Evolutionary conservation across 2,329 filamentous ascomycete species (phyloP), one percentile per base, ranked within the genome.

Genomic region (Sporothrix inflata): DNA sequence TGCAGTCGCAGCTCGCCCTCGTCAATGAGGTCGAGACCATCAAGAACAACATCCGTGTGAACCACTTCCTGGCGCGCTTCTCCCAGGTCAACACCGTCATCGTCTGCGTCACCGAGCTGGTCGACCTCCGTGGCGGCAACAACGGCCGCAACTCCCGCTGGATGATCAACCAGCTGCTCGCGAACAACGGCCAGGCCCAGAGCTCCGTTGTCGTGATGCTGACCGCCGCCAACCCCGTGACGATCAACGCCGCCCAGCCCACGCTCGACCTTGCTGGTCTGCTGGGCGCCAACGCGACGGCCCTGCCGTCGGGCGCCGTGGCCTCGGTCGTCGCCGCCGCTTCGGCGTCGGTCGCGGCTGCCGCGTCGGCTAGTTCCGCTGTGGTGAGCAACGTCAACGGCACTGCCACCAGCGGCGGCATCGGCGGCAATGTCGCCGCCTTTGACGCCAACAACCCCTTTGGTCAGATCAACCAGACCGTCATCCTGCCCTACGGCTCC

Each of bases 31-130:
- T 83, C 53, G 79, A 83, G 74, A 79, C 78, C 27, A 80, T 83
- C 77, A 83, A 83, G 79, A 80, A 83, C 73, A 83, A 82, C 74
- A 83, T 82, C 73, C 80, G 81, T 11, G 71, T 82, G 60, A 83
- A 83, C 75, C 79, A 80, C 73, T 82, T 83, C 76, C 78, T 78
- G 74, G 76, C 79, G 9, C 78, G 79, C 21, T 82, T 81, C 71
- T 73, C 75, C 9, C 78, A 81, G 76, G 81, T 81, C 4, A 83
- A 83, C 75, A 79, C 77, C 9, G 78, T 83, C 45, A 81, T 83
- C 45, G 79, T 83, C 11, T 78, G 76, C 3, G 81, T 83, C 16
- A 80, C 81, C 3, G 78, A 79, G 6, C 73, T 83, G 4, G 75
- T 83, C 19, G 81, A 83, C 71, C 76, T 78, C 24, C 79, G 81